Percentiles rank a stretch among this genome's conserved stretches.
phyloP scores from a whole-genome alignment of 2,329 filamentous ascomycete species.

The Diaporthe sp. region DNA sequence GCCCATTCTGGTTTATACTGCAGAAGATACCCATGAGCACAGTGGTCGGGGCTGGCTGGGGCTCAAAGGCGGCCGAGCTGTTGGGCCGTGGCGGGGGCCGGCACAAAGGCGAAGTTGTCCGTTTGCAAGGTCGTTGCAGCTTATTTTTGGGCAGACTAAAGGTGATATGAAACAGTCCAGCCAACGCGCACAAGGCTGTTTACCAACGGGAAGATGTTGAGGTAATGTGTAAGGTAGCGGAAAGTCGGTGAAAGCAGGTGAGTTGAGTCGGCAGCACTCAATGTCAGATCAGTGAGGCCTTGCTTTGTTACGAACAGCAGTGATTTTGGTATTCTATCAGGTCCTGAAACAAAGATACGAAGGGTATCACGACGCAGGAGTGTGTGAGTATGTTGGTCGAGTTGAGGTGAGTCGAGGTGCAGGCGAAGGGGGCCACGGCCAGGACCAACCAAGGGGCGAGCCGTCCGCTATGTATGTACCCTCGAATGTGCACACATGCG shows the following conservation, averaged over 20 bases:
- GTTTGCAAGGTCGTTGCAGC: constrained; percentile 23
- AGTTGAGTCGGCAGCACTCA: not conserved
- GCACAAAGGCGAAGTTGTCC: constrained; percentile 23
- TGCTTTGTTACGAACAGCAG: not conserved
- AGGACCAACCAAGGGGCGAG: constrained; percentile 5
- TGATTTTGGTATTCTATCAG: not conserved
- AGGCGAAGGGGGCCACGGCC: not conserved
- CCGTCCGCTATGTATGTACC: constrained; percentile 10
- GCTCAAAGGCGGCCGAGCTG: constrained; percentile 9
- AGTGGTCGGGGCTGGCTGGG: not conserved
- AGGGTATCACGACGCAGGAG: not conserved
- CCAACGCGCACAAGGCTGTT: not conserved
- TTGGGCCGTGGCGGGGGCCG: constrained; percentile 6
- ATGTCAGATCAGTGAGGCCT: not conserved
- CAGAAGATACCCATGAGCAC: constrained; percentile 27
- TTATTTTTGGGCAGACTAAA: not conserved
- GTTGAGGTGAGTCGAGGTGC: not conserved
- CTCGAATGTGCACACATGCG: not conserved
- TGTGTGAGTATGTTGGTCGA: not conserved
- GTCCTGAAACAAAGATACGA: not conserved
- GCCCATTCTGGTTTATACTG: constrained; percentile 37
- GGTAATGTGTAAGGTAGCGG: not conserved
- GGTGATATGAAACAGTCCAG: not conserved
- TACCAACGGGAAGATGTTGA: not conserved
- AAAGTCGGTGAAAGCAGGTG: constrained; percentile 9